Percentiles rank a stretch among this genome's conserved stretches.
Conservation (phyloP, 306 rosid genomes). For the Trifolium repens region DNA sequence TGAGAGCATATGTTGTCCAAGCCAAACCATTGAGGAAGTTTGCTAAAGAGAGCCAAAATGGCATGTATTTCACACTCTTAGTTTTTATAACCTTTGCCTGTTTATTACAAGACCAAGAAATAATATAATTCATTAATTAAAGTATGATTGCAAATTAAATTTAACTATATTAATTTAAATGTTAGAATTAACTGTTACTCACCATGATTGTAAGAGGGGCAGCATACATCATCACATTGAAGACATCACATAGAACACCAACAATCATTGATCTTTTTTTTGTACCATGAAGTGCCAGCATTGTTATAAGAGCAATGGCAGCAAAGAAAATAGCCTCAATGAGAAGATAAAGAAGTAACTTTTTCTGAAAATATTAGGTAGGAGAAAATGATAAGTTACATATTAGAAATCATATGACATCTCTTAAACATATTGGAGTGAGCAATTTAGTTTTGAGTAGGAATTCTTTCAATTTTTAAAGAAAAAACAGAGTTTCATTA, state of each 20-base stretch:
- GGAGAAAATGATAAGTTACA: not conserved
- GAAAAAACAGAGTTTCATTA: too few species aligned
- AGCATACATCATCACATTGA: constrained; percentile 72
- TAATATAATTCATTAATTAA: not conserved
- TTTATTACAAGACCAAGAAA: not conserved
- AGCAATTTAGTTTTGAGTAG: too few species aligned
- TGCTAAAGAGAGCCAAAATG: constrained; percentile 70
- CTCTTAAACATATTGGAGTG: too few species aligned
- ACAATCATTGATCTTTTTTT: constrained; percentile 58
- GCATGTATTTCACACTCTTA: constrained; percentile 81
- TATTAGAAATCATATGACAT: not conserved
- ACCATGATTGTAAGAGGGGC: constrained; percentile 78
- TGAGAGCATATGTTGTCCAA: constrained; percentile 86
- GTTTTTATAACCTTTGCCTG: constrained; percentile 69
- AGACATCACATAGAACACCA: constrained; percentile 67
- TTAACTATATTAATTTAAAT: not conserved
- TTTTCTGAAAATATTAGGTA: constrained; percentile 51
- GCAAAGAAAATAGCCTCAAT: constrained; percentile 49
- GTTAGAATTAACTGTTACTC: constrained; percentile 29
- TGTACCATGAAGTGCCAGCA: constrained; percentile 50
- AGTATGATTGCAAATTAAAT: not conserved
- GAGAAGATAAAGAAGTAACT: constrained; percentile 22
- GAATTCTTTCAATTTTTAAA: too few species aligned
- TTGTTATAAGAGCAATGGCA: constrained; percentile 43
- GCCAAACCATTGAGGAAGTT: constrained; percentile 65